Evolutionary conservation across 441 rosid species (phyloP), one percentile per base, ranked within the genome.

Genomic region (Bruguiera hainesii): DNA sequence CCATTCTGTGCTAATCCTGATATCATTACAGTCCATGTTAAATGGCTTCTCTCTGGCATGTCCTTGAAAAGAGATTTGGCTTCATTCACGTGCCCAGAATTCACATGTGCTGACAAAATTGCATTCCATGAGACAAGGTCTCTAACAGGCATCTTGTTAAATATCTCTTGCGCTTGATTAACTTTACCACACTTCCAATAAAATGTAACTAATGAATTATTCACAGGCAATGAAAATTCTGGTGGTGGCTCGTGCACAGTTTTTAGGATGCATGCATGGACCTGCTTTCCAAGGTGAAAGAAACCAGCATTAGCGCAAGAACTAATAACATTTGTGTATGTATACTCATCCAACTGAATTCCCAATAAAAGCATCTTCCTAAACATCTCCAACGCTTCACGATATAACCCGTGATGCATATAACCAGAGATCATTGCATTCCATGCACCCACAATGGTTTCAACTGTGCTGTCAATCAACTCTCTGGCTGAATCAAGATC

Each of bases 371-470:
- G 75, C 91, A 92, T 89, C 81, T 79, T 80, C 72, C 82, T 81
- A 63, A 90, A 87, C 83, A 90, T 70, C 69, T 79, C 83, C 50
- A 92, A 31, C 25, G 98, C 93, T 78, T 90, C 91, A 8, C 35
- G 69, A 71, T 66, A 75, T 46, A 81, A 49, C 30, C 89, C 87
- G 2, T 61, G 83, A 63, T 85, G 93, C 60, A 88, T 87, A 70
- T 92, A 90, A 15, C 97, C 98, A 6, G 98, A 90, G 58, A 92
- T 85, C 87, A 92, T 85, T 0, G 97, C 93, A 73, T 92, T 92
- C 84, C 87, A 92, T 0, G 90, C 90, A 61, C 82, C 87, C 64
- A 66, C 79, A 59, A 86, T 58, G 25, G 83, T 75, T 42, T 80
- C 85, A 48, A 58, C 74, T 88, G 85, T 90, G 26, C 80, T 84